Base-by-base conservation (phyloP, 225 moss, liverwort and hornwort species). In the Antitrichia curtipendula region DNA sequence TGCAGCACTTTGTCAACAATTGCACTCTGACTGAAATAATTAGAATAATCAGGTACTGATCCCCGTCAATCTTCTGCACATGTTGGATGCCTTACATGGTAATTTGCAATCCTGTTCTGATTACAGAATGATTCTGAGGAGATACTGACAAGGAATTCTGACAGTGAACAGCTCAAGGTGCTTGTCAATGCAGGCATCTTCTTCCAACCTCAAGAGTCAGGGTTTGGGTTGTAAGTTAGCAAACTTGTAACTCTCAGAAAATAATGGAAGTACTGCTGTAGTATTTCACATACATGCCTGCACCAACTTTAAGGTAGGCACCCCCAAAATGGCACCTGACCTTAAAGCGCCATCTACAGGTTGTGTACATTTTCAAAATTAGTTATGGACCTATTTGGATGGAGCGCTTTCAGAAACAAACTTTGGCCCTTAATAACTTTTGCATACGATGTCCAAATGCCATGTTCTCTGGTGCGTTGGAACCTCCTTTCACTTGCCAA, bases 81-180 rank as follows among this genome's bases (percentile, higher is more conserved):
- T 89, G 86, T 56, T 81, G 86, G 84, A 81, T 85, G 58, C 82
- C 86, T 89, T 89, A 53, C 78, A 71, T 63, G 86, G 83, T 62
- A 86, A 82, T 70, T 89, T 70, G 82, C 83, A 71, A 89, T 83
- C 66, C 2, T 81, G 13, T 29, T 88, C 86, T 88, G 88, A 90
- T 88, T 78, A 71, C 49, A 71, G 21, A 56, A 71, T 36, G 32
- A 82, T 86, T 86, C 82, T n/a, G 36, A 73, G 81, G 74, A 28
- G 76, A 85, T 69, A 10, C 78, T 78, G 82, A 86, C 78, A 78
- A 90, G 70, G 50, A 86, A 64, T 41, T 90, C 54, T 8, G 38
- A 62, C 69, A 81, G 43, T 13, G 79, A 60, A 56, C 81, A 85
- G 87, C 85, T 88, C 75, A 85, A 68, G 85, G 69, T 62, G 87